Evolutionary conservation across 805 yeast species (phyloP), one percentile per base, ranked within the genome.

Genomic region (Candida nitratophila): DNA sequence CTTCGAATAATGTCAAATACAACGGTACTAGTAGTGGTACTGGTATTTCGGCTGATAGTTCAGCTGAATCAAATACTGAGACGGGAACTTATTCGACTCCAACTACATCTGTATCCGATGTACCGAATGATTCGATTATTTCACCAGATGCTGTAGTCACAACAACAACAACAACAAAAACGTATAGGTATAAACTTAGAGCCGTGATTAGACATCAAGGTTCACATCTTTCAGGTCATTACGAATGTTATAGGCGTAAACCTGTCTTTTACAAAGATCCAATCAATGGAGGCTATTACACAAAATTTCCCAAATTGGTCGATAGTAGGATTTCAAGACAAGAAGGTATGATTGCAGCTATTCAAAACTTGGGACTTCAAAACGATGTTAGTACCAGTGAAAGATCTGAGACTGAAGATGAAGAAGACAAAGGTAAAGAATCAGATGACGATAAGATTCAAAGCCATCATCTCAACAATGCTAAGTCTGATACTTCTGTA

Each of bases 181-280:
- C 44, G 1, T 53, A 55, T 47, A 71, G 66, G 35, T 89, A 86
- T 59, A 68, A 69, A 47, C 69, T 93, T 32, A 76, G 73, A 48
- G 84, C 96, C 0, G 67, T 87, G 48, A 79, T 93, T 17, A 75
- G 89, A 50, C 98, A 93, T 59, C 78, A 81, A 39, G 99, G 99
- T 0, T 80, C 91, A 1, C 97, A 90, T 61, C 74, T 81, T 19
- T 76, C 79, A 37, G 98, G 98, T 1, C 98, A 90, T 57, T 90
- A 89, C 59, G 96, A 90, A 55, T 86, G 96, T 54, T 87, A 79
- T 59, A 81, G 85, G 49, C 79, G 79, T 40, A 90, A 89, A 57
- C 91, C 93, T 2, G 59, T 73, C 3, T 73, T 71, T 44, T 78
- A 69, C 42, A 76, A 73, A 48, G 68, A 67, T 45, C 53, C 59